Percentiles rank a stretch among this genome's conserved stretches.
These are phyloP conservation scores for Phytophthora sojae DNA, from an alignment of 352 stramenopile genomes.

Conservation along the genomic window DNA sequence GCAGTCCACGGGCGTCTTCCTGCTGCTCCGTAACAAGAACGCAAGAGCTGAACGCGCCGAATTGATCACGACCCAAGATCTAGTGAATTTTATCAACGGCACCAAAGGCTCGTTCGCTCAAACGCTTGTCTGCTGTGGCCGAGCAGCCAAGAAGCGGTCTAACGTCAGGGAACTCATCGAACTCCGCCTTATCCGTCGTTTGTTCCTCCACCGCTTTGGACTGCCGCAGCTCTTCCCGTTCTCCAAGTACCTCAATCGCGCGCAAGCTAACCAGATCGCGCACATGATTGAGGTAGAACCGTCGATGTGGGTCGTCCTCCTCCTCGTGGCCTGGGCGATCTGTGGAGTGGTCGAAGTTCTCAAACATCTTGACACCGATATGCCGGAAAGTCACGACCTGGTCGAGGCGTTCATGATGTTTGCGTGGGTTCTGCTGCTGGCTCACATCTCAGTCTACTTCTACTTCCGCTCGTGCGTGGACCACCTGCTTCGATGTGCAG, in stretches of 20 bases:
- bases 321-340: conserved; percentile 50
- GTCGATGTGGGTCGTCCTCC: conserved; percentile 60
- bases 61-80: conserved; percentile 45
- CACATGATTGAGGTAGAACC: conserved; percentile 80
- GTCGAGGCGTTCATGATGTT: conserved; percentile 50
- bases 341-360: conserved; percentile 31
- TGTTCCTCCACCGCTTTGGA: conserved; percentile 52
- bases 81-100: conserved; percentile 27
- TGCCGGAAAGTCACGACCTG: conserved; percentile 37
- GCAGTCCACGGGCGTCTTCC: conserved; percentile 52
- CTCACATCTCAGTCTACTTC: conserved; percentile 47
- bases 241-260: conserved; percentile 73
- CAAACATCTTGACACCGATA: conserved; percentile 27
- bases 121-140: conserved; percentile 19
- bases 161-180: conserved; percentile 32
- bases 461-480: conserved; percentile 44
- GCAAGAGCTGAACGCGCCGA: conserved; percentile 44
- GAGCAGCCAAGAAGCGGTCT: conserved; percentile 20
- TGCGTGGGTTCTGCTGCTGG: conserved; percentile 44
- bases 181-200: conserved; percentile 44
- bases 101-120: conserved; percentile 14
- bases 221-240: conserved; percentile 66
- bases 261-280: conserved; percentile 78
- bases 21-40: conserved; percentile 50
- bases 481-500: conserved; percentile 21